A percentile compares a stretch with the other conserved stretches of the same genome.
phyloP scores from a whole-genome alignment of 495 filamentous ascomycete genomes.

The Aspergillus egyptiacus region DNA sequence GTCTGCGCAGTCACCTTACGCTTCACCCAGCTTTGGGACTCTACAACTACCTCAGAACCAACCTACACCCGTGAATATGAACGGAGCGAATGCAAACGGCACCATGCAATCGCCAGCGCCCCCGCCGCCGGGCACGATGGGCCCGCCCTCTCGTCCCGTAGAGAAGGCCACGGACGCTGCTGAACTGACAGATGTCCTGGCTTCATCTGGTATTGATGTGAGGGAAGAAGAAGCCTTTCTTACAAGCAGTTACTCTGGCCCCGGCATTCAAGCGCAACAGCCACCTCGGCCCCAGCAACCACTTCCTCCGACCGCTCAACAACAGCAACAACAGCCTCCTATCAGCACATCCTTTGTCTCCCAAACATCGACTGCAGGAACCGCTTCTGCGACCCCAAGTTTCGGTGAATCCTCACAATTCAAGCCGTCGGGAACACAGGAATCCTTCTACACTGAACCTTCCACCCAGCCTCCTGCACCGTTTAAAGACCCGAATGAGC shows the following conservation, averaged over 20 bases:
- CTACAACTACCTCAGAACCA: conserved; percentile 35
- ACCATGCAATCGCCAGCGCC: conserved; percentile 27
- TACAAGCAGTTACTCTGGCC: conserved; percentile 53
- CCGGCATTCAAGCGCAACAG: conserved; percentile 36
- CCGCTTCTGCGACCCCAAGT: conserved; percentile 32
- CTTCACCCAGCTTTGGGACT: conserved; percentile 44
- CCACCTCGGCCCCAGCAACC: conserved; percentile 39
- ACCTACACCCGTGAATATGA: conserved; percentile 24
- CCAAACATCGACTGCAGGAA: conserved; percentile 37
- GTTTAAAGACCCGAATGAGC: conserved; percentile 38
- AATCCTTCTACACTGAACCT: conserved; percentile 30
- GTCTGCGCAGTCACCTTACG: conserved; percentile 43
- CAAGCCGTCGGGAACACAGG: conserved; percentile 29
- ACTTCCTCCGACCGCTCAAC: conserved; percentile 18
- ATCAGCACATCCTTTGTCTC: conserved; percentile 39
- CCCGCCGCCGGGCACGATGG: conserved; percentile 59
- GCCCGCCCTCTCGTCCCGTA: conserved; percentile 68
- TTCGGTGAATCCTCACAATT: conserved; percentile 33
- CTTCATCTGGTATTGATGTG: conserved; percentile 74
- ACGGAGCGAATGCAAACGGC: conserved; percentile 37
- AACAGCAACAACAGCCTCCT: conserved; percentile 35
- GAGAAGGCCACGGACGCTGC: conserved; percentile 64
- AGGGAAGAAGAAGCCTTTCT: conserved; percentile 74
- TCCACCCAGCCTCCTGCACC: conserved; percentile 26
- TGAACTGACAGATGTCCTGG: conserved; percentile 70